Percentiles rank a stretch among this genome's conserved stretches.
Conservation (phyloP, 306 rosid genomes). For the Lathyrus aphaca region DNA sequence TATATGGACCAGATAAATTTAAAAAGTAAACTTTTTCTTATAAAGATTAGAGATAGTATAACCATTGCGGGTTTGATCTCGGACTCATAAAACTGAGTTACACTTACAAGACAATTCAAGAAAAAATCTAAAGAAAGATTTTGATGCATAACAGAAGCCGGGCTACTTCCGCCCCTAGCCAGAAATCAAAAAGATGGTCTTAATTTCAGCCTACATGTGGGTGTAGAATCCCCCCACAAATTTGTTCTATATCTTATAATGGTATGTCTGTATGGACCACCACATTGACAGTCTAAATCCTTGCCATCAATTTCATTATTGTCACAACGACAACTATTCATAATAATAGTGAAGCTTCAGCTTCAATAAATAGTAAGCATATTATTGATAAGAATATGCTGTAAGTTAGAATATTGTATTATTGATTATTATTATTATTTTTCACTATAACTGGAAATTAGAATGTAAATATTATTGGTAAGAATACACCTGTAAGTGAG, state of each 20-base stretch:
- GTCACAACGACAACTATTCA: not conserved
- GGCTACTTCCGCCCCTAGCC: not conserved
- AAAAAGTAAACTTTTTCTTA: too few species aligned
- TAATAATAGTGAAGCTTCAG: not conserved
- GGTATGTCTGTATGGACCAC: conserved; percentile 23
- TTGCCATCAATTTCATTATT: conserved; percentile 20
- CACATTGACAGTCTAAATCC: conserved; percentile 14
- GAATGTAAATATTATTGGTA: too few species aligned
- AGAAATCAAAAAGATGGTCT: not conserved
- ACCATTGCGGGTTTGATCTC: not conserved
- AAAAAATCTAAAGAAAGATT: too few species aligned
- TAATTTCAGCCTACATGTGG: not conserved
- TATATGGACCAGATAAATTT: too few species aligned
- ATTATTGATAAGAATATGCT: not conserved
- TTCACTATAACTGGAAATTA: too few species aligned
- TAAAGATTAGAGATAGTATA: too few species aligned
- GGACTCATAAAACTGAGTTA: not conserved
- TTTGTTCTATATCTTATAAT: not conserved
- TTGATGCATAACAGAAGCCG: not conserved
- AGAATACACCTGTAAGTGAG: too few species aligned
- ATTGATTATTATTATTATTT: not conserved
- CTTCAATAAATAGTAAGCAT: conserved; percentile 8
- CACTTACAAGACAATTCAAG: not conserved
- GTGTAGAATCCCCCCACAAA: not conserved
- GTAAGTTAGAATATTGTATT: not conserved